Conservation (phyloP, 2,329 filamentous ascomycete species). For the Exophiala alcalophila region DNA sequence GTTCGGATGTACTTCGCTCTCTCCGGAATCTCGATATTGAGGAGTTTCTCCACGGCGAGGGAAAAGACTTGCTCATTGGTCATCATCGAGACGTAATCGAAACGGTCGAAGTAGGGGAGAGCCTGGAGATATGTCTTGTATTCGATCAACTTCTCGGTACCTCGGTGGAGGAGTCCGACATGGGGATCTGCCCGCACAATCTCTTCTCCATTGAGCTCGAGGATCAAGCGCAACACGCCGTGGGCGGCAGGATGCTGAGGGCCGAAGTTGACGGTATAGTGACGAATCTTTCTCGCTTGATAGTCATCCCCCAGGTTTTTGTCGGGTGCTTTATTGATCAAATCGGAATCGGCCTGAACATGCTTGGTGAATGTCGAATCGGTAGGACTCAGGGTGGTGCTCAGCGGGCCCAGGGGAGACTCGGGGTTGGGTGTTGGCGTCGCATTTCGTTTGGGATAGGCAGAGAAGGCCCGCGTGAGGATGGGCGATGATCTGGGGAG, state of each 20-base stretch:
- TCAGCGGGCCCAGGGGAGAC: slow-evolving; percentile 26
- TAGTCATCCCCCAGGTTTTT: slow-evolving; percentile 49
- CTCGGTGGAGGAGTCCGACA: slow-evolving; percentile 91
- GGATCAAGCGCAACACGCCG: slow-evolving; percentile 94
- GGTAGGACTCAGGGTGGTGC: slow-evolving; percentile 56
- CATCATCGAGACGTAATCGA: slow-evolving; percentile 99
- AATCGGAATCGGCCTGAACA: slow-evolving; percentile 38
- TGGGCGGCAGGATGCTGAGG: slow-evolving; percentile 98
- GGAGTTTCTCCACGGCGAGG: slow-evolving; percentile 92
- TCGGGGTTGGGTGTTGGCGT: slow-evolving; percentile 40
- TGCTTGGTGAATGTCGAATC: slow-evolving; percentile 55
- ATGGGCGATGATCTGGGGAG: slow-evolving; percentile 17
- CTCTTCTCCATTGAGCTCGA: slow-evolving; percentile 96
- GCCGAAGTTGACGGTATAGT: slow-evolving; percentile 99
- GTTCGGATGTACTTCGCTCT: slow-evolving; percentile 97
- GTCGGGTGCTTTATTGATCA: slow-evolving; percentile 40
- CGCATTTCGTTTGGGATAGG: slow-evolving; percentile 54
- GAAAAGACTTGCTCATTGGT: slow-evolving; percentile 99
- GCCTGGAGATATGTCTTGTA: slow-evolving; percentile 99
- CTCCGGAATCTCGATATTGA: slow-evolving; percentile 94
- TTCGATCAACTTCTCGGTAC: slow-evolving; percentile 99
- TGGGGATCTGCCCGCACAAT: slow-evolving; percentile 96
- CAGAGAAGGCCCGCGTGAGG: slow-evolving; percentile 54
- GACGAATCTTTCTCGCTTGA: slow-evolving; percentile 78
- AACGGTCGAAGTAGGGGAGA: slow-evolving; percentile 94